Evolutionary conservation across 139 green algal species (phyloP), one percentile per base, ranked within the genome.

Genomic region (Pycnococcus provasolii): DNA sequence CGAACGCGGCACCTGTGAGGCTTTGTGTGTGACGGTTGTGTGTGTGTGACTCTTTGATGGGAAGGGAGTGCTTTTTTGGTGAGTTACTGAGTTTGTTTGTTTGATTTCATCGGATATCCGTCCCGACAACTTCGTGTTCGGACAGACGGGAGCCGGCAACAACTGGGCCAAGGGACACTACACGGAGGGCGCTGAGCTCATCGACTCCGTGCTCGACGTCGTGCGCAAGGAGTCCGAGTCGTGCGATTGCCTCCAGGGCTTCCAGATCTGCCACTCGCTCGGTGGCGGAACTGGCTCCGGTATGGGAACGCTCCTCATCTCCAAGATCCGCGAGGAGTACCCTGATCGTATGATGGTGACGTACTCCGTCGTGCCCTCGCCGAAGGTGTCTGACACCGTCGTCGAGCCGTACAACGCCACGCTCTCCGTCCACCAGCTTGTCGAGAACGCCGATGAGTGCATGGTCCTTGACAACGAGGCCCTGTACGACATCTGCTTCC

Each of bases 91-190:
- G 26, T 26, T 26, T 26, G 26, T 26, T 26, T 26, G 0, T 26
- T 26, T 26, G 26, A 26, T 26, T 26, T 26, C 26, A 26, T 26
- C 26, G n/a, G n/a, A n/a, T n/a, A n/a, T 93, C 81, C 80, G 89
- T 70, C 92, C 92, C 8, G 92, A 97, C 79, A 96, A 97, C 88
- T 96, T 97, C 72, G 86, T 96, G 5, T 96, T 97, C 66, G 90
- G 93, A 44, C 91, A 96, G 85, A 94, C 87, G 63, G 91, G 91
- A 37, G 92, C 92, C 42, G 91, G 91, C 45, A 97, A 97, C 84
- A 97, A 97, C 88, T 97, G 91, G 91, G 91, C 91, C 62, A 97
- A 97, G 85, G 91, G 91, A n/a, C 91, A 97, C 84, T 97, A 97
- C 91, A 97, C 91, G 13, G 91, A 97, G 84, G 91, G 91, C 68